Evolutionary conservation across 345 rosid species (phyloP).

Genomic region (Hibiscus syriacus): DNA sequence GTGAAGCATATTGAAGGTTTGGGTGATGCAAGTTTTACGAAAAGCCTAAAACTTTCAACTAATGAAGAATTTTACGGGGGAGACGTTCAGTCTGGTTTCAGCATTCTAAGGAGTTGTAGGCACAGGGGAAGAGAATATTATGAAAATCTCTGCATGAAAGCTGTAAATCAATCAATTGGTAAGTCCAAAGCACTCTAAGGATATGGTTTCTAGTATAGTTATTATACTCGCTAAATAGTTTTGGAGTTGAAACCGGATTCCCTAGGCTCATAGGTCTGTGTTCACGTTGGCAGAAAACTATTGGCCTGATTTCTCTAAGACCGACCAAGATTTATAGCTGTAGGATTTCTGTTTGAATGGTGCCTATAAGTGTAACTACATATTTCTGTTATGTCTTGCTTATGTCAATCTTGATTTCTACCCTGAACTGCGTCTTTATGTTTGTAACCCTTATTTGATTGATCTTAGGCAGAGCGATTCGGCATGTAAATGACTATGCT

Average conservation of each 20-base stretch:
- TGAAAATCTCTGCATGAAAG: slow-evolving; percentile 96
- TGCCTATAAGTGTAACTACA: background rate
- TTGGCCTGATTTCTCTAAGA: background rate
- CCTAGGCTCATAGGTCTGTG: background rate
- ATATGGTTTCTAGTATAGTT: background rate
- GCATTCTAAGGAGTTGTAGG: slow-evolving; percentile 63
- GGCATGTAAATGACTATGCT: slow-evolving; percentile 76
- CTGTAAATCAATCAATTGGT: slow-evolving; percentile 95
- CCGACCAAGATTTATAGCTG: background rate
- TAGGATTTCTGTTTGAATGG: background rate
- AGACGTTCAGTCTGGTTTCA: slow-evolving; percentile 56
- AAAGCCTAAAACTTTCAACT: slow-evolving; percentile 20
- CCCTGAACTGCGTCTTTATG: background rate
- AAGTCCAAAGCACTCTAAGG: slow-evolving; percentile 15
- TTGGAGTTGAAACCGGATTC: background rate
- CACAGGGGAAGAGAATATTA: slow-evolving; percentile 82
- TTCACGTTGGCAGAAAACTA: background rate
- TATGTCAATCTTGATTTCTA: background rate
- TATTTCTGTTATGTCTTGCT: slow-evolving; percentile 4
- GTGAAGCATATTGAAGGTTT: slow-evolving; percentile 75
- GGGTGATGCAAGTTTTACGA: slow-evolving; percentile 38
- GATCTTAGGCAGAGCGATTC: slow-evolving; percentile 68
- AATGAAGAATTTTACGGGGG: slow-evolving; percentile 41
- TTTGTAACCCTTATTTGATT: background rate
- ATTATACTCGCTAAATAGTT: background rate